Evolutionary conservation across 2,329 filamentous ascomycete species (phyloP), one percentile per base, ranked within the genome.

Genomic region (Hymenoscyphus linearis): DNA sequence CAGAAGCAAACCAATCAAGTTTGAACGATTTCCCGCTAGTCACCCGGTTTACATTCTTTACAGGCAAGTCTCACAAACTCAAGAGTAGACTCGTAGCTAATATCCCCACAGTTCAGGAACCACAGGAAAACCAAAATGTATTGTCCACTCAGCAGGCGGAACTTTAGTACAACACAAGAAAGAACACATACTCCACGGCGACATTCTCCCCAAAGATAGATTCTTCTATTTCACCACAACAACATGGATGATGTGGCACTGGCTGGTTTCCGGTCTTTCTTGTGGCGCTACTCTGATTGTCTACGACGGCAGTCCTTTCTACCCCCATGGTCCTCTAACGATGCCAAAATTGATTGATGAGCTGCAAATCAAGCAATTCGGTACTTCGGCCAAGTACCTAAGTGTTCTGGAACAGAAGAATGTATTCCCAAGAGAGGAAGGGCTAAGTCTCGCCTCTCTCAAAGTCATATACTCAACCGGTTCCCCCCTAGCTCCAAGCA

Each of bases 161-260:
- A 97, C 93, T 0, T 79, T 99, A 6, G 82, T 98, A 57, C 93
- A 98, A 74, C 95, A 98, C 78, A 98, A 98, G 76, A 99, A 99
- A 74, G 95, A 98, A 73, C 93, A 96, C 72, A 82, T 88, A 54
- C 80, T 98, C 2, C 93, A 98, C 73, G 90, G 89, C 73, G 91
- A 92, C 25, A 85, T 99, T 65, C 80, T 82, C 9, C 82, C 87
- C 0, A 78, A 80, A 2, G 90, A 92, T 50, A 83, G 88, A 22
- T 81, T 97, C 71, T 90, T 97, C 74, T 97, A 97, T 78, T 97
- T 93, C 77, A 96, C 92, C 1, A 97, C 93, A 3, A 92, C 89
- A 12, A 96, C 91, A 0, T 97, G 93, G 95, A 98, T 99, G 93
- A 98, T 98, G 93, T 97, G 93, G 92, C 93, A 98, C 74, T 98